phyloP scores from a whole-genome alignment of 2,329 filamentous ascomycete genomes.

The Ilyonectria sp. region DNA sequence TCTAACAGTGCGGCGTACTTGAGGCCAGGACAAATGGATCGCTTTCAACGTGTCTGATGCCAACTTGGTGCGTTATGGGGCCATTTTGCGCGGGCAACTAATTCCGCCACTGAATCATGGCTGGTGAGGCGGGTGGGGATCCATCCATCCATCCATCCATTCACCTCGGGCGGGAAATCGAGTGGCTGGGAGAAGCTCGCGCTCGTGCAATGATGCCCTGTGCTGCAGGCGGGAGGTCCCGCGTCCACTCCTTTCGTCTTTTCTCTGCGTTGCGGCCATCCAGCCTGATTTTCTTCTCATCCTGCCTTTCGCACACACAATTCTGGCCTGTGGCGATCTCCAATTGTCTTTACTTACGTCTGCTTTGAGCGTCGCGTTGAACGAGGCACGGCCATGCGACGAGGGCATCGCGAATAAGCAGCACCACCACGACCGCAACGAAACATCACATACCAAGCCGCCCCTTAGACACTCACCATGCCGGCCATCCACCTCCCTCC shows the following conservation, averaged over 20 bases:
- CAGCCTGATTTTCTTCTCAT: neutral
- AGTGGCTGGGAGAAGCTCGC: conserved; percentile 29
- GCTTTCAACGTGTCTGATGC: neutral
- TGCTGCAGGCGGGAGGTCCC: conserved; percentile 10
- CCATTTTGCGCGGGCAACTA: neutral
- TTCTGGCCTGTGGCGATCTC: neutral
- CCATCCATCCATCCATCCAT: neutral
- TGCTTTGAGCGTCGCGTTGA: conserved; percentile 4
- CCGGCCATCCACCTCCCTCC: conserved; percentile 34
- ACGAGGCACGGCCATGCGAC: neutral
- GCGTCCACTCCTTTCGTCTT: conserved; percentile 3
- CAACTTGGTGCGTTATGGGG: neutral
- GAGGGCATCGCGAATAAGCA: neutral
- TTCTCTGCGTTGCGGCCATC: neutral
- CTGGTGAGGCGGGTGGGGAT: neutral
- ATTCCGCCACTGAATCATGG: neutral
- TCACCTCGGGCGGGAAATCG: conserved; percentile 22
- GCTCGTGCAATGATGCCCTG: conserved; percentile 2
- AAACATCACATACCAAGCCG: neutral
- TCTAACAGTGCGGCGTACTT: neutral
- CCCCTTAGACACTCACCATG: conserved; percentile 8
- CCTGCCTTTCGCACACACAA: neutral
- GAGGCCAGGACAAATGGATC: neutral
- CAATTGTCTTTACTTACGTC: neutral
- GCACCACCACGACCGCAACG: neutral